Conservation (phyloP, 2,329 filamentous ascomycete species). For the Verticillium isaacii region DNA sequence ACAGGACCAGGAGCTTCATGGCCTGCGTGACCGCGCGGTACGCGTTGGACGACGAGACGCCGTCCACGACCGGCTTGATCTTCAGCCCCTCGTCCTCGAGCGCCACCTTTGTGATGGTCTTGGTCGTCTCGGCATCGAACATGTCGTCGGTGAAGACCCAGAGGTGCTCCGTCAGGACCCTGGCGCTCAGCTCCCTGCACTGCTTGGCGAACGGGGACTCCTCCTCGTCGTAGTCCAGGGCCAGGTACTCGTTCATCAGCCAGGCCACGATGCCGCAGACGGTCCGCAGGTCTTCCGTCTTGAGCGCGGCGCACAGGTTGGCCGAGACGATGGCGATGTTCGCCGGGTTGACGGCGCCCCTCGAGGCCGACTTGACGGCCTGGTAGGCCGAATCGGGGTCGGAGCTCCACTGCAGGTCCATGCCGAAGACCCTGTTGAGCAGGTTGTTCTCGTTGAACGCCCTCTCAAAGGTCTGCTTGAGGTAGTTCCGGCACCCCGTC, state of each 20-base stretch:
- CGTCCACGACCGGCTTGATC: conserved; percentile 43
- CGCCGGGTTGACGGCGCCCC: conserved; percentile 46
- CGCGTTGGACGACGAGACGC: conserved; percentile 50
- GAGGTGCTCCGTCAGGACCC: conserved; percentile 50
- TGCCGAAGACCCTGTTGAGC: conserved; percentile 50
- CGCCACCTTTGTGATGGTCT: conserved; percentile 45
- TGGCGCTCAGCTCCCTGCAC: conserved; percentile 51
- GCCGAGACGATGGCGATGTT: conserved; percentile 49
- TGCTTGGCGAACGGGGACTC: conserved; percentile 46
- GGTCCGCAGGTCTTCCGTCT: conserved; percentile 40
- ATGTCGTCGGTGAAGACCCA: conserved; percentile 51
- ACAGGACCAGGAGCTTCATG: conserved; percentile 54
- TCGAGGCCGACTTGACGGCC: conserved; percentile 43
- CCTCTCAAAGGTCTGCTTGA: conserved; percentile 57
- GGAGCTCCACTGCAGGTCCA: conserved; percentile 49
- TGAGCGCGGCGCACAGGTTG: conserved; percentile 43
- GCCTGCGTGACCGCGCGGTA: conserved; percentile 55
- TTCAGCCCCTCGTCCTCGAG: conserved; percentile 44
- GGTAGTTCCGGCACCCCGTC: conserved; percentile 51
- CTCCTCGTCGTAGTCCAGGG: conserved; percentile 53
- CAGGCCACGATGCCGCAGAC: conserved; percentile 54
- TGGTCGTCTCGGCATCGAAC: conserved; percentile 52
- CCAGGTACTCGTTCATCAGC: conserved; percentile 53
- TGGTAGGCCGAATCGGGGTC: conserved; percentile 46
- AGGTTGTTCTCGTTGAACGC: conserved; percentile 50